A percentile compares a stretch with the other conserved stretches of the same genome.
Conservation (phyloP, 1,284 basidiomycete species). For the Ceratobasidium sp. region DNA sequence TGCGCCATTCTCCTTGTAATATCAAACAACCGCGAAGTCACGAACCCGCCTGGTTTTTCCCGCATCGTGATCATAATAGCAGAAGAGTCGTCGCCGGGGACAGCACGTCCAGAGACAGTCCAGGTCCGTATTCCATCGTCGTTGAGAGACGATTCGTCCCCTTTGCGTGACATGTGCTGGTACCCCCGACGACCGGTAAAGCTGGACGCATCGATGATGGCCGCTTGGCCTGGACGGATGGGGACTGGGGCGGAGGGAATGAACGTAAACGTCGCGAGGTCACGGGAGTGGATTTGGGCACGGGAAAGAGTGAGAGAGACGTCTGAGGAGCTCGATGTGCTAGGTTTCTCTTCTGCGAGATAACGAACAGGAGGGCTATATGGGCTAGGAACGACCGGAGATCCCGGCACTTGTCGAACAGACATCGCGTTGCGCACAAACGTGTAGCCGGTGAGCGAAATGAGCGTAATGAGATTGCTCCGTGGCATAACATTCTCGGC, state of each 20-base stretch:
- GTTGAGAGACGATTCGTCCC: slow-evolving; percentile 66
- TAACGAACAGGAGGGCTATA: slow-evolving; percentile 72
- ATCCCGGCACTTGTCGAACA: slow-evolving; percentile 62
- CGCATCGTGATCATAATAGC: slow-evolving; percentile 67
- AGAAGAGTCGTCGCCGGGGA: slow-evolving; percentile 50
- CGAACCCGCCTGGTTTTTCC: slow-evolving; percentile 66
- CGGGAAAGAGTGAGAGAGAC: slow-evolving; percentile 57
- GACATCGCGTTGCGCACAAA: slow-evolving; percentile 71
- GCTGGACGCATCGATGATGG: slow-evolving; percentile 68
- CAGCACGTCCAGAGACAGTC: slow-evolving; percentile 66
- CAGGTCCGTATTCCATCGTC: slow-evolving; percentile 77
- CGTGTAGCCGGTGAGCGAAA: slow-evolving; percentile 67
- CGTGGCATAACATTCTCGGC: slow-evolving; percentile 70
- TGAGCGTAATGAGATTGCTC: slow-evolving; percentile 66
- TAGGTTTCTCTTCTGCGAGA: slow-evolving; percentile 65
- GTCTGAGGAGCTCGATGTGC: slow-evolving; percentile 13
- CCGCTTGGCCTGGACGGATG: slow-evolving; percentile 68
- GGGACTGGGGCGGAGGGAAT: slow-evolving; percentile 55
- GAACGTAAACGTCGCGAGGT: slow-evolving; percentile 71
- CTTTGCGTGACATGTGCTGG: slow-evolving; percentile 65
- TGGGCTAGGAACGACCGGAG: slow-evolving; percentile 62
- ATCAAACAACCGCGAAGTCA: slow-evolving; percentile 68
- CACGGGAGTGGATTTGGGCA: slow-evolving; percentile 63
- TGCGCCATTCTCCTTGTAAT: slow-evolving; percentile 62
- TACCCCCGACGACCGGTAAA: slow-evolving; percentile 66